Base-by-base conservation (phyloP, 108 stramenopile genomes). In the Skeletonema menzelii region DNA sequence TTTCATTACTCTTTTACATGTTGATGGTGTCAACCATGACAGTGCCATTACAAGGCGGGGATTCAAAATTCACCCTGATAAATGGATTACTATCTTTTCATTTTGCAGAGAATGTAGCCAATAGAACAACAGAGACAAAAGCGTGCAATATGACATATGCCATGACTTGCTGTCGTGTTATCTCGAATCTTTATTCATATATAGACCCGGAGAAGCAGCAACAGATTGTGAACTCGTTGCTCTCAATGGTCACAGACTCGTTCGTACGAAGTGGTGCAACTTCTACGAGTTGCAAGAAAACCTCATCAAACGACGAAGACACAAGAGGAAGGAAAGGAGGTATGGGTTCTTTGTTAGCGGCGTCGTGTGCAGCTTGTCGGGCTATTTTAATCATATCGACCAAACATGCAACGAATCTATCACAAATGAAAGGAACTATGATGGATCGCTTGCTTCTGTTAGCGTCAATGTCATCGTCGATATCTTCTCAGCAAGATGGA, bases 1-100 rank as follows among this genome's bases (percentile, higher is more conserved):
- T 73, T 15, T 80, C 79, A 31, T 59, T 80, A n/a, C 71, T 80
- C 1, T 73, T 73, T 59, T 80, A 80, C 14, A 35, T 73, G 53
- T 58, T 80, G 46, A 73, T 80, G 49, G 17, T 72, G 49, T 56
- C 68, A 17, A 64, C 79, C 6, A 57, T 72, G 12, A 59, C 72
- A 12, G 34, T 31, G 19, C 49, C 49, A 22, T 60, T 14, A 27
- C 17, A 60, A 27, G 27, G 26, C 24, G 65, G 44, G 10, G 32
- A 63, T 44, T 55, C 59, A 38, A 27, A 63, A 42, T 80, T 49
- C 26, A 35, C n/a, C 19, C 61, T 60, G 5, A 17, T 72, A 22
- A 62, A 72, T n/a, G 79, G 72, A 20, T 17, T 73, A 17, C 27
- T 73, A 19, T 67, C 59, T 26, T 72, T 67, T 47, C 38, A 35